Evolutionary conservation across 2,329 filamentous ascomycete genomes (phyloP), one percentile per base, ranked within the genome.

Genomic region (Paecilomyces fulvus): DNA sequence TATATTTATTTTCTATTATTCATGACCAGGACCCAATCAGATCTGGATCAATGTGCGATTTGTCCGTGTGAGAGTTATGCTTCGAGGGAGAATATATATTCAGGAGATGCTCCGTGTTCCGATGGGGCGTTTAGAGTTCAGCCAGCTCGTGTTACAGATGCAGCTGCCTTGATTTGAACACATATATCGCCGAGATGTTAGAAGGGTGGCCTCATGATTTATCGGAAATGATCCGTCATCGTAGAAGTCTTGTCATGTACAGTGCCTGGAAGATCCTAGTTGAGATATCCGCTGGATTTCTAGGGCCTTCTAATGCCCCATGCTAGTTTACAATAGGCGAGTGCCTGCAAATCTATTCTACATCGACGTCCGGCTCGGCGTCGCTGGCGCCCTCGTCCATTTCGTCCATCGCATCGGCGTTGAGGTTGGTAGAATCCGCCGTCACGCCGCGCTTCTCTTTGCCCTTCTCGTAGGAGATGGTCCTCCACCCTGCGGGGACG

Each of bases 401-500:
- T 61, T 77, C 73, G 48, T 77, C 74, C 76, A 79, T 78, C 1
- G 70, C 72, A 51, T 78, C 76, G 1, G 76, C 74, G 37, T 76
- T 77, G 20, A 77, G 64, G 54, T 76, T 76, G 6, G 67, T 68
- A 12, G 68, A 69, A 49, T 77, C 74, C 10, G 70, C 64, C 2
- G 66, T 65, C 3, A 66, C 65, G 1, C 71, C 73, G 14, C 65
- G 62, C 50, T 67, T 66, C 21, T 67, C 62, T 51, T 67, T 61
- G 31, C 77, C 76, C 54, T 74, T 77, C 61, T 82, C 77, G 57
- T 85, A 80, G 30, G 79, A 79, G 49, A 83, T 73, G 30, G 80
- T 79, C 65, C 74, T 77, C 83, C 83, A 86, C 3, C 83, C 82
- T 17, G 80, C 74, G 4, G 76, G 69, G 58, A 78, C 72, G 1